phyloP scores from a whole-genome alignment of 2,329 filamentous ascomycete species.

The Cladophialophora exuberans region DNA sequence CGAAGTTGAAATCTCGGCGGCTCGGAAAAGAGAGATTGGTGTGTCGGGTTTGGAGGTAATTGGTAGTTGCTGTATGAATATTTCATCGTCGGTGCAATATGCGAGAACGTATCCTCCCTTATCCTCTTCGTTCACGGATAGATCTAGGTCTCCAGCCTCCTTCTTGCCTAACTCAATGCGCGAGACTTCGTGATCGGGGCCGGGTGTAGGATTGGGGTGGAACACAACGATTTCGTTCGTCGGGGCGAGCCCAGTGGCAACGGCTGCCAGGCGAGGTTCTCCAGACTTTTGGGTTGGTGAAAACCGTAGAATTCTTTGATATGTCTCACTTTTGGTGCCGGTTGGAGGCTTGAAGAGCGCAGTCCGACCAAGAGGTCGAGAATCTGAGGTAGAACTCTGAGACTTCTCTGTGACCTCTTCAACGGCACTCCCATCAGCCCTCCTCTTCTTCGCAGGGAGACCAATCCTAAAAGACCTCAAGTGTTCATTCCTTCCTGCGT shows the following conservation, averaged over 20 bases:
- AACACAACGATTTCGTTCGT: slow-evolving; percentile 81
- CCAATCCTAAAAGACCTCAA: slow-evolving; percentile 74
- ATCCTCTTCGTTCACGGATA: slow-evolving; percentile 18
- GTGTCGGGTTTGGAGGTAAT: slow-evolving; percentile 47
- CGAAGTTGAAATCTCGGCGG: slow-evolving; percentile 26
- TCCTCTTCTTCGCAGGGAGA: slow-evolving; percentile 53
- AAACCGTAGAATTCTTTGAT: slow-evolving; percentile 62
- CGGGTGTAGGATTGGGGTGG: slow-evolving; percentile 58
- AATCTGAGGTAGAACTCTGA: slow-evolving; percentile 22
- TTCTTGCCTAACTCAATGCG: slow-evolving; percentile 55
- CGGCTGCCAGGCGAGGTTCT: slow-evolving; percentile 67
- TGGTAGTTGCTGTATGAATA: slow-evolving; percentile 68
- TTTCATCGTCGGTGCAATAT: slow-evolving; percentile 76
- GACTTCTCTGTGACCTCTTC: slow-evolving; percentile 28
- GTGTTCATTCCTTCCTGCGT: slow-evolving; percentile 79
- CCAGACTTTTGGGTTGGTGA: slow-evolving; percentile 54
- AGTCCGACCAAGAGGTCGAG: slow-evolving; percentile 39
- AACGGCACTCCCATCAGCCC: slow-evolving; percentile 25
- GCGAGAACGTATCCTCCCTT: slow-evolving; percentile 65
- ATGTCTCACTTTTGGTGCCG: slow-evolving; percentile 57
- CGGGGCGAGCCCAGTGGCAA: slow-evolving; percentile 76
- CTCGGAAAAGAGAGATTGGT: slow-evolving; percentile 26
- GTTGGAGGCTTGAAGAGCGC: slow-evolving; percentile 38
- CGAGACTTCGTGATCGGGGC: slow-evolving; percentile 59
- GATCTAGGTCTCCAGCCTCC: slow-evolving; percentile 49